Evolutionary conservation across 768 basidiomycete species (phyloP).

Genomic region (Pulveroboletus frians): DNA sequence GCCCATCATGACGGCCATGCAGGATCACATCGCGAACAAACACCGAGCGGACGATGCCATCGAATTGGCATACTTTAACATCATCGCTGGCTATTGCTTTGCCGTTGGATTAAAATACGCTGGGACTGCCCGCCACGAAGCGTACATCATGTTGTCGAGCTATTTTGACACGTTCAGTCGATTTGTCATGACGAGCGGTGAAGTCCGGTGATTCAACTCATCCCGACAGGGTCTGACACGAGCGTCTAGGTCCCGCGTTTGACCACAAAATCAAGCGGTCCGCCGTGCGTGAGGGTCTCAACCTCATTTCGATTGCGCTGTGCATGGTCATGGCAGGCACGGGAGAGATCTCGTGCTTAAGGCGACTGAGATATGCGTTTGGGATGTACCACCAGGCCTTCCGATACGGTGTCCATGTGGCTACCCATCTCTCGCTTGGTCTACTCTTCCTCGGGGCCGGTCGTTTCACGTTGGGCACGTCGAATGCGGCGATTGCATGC

Average conservation of each 20-base stretch:
- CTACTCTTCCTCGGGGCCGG: conserved; percentile 92
- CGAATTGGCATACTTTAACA: conserved; percentile 88
- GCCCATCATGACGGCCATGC: conserved; percentile 57
- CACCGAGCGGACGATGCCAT: conserved; percentile 56
- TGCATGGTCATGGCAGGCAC: conserved; percentile 98
- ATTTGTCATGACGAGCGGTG: conserved; percentile 63
- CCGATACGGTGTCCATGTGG: conserved; percentile 86
- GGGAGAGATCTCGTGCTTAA: conserved; percentile 85
- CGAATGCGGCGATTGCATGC: conserved; percentile 85
- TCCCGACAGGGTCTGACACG: conserved; percentile 3
- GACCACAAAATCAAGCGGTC: conserved; percentile 87
- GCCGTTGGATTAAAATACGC: conserved; percentile 90
- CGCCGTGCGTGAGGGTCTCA: conserved; percentile 82
- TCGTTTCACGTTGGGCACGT: conserved; percentile 85
- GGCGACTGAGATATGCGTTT: conserved; percentile 82
- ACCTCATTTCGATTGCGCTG: conserved; percentile 78
- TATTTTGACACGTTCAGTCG: conserved; percentile 79
- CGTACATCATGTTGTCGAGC: conserved; percentile 74
- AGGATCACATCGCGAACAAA: conserved; percentile 45
- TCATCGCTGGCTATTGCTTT: conserved; percentile 88
- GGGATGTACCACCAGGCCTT: conserved; percentile 74
- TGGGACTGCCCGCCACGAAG: conserved; percentile 87
- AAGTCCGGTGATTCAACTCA: conserved; percentile 19
- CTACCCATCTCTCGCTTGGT: conserved; percentile 86
- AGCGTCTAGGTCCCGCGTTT: conserved; percentile 59